Percentiles rank a stretch among this genome's conserved stretches.
Conservation (phyloP, 2,329 filamentous ascomycete genomes). For the Dactylellina drechsleri region DNA sequence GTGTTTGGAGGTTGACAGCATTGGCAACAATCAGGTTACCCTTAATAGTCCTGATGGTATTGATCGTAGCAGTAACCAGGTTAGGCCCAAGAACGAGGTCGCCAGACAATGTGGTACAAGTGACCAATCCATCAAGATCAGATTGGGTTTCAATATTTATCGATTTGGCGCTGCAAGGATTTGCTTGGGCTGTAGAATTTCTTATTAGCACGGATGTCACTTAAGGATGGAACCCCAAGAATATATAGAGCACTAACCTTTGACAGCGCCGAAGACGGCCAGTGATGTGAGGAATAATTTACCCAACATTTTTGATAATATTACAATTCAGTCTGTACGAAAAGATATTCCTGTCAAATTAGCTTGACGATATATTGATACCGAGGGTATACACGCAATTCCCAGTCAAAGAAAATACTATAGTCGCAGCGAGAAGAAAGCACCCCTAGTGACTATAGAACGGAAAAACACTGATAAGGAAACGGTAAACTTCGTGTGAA, state of each 20-base stretch:
- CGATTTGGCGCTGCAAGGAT: conserved; percentile 34
- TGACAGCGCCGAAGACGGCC: conserved; percentile 36
- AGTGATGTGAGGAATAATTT: conserved; percentile 44
- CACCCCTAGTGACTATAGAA: too few relatives aligned
- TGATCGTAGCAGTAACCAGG: conserved; percentile 70
- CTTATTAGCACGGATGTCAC: background rate
- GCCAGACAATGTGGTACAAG: conserved; percentile 76
- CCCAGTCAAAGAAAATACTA: too few relatives aligned
- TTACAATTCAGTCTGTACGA: conserved; percentile 26
- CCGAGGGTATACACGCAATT: too few relatives aligned
- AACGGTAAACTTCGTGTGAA: too few relatives aligned
- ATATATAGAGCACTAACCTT: conserved; percentile 23
- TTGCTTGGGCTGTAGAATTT: conserved; percentile 25
- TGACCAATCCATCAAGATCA: conserved; percentile 59
- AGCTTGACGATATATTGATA: background rate
- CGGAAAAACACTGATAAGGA: too few relatives aligned
- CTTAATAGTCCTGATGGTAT: conserved; percentile 69
- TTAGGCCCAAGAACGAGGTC: conserved; percentile 72
- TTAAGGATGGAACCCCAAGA: background rate
- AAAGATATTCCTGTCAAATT: background rate
- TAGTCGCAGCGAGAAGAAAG: too few relatives aligned
- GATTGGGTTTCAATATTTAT: conserved; percentile 34
- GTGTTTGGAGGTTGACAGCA: conserved; percentile 67
- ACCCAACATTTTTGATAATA: conserved; percentile 44
- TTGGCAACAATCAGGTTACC: conserved; percentile 71